Evolutionary conservation across 345 rosid species (phyloP).

Genomic region (Citrus glauca): DNA sequence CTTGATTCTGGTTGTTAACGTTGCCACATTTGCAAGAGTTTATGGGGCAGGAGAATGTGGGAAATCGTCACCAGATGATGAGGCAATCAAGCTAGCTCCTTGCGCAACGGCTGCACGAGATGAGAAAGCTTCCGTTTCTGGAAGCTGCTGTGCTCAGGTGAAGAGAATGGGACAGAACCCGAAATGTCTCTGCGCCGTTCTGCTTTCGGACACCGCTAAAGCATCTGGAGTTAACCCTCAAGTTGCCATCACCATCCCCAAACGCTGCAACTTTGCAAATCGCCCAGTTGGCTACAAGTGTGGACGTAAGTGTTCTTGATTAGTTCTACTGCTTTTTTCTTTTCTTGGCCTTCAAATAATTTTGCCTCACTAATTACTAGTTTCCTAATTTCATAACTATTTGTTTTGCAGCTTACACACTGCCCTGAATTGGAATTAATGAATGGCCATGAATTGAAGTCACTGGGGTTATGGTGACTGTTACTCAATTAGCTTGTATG

Average conservation of each 20-base stretch:
- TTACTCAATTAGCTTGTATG: background rate
- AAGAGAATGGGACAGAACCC: conserved; percentile 31
- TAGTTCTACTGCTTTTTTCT: background rate
- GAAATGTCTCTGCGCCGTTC: conserved; percentile 35
- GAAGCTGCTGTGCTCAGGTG: conserved; percentile 38
- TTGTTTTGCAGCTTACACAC: conserved; percentile 39
- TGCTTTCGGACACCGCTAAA: conserved; percentile 40
- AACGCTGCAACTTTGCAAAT: conserved; percentile 38
- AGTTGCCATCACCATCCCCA: conserved; percentile 38
- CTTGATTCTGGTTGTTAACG: conserved; percentile 13
- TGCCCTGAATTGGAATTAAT: conserved; percentile 23
- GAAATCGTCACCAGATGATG: conserved; percentile 31
- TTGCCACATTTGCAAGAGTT: conserved; percentile 9
- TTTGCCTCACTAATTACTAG: background rate
- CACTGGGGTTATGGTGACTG: background rate
- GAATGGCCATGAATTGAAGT: background rate
- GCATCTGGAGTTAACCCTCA: conserved; percentile 34
- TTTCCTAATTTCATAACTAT: background rate
- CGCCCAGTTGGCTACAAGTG: conserved; percentile 50
- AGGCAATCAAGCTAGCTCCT: conserved; percentile 35
- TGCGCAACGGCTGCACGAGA: conserved; percentile 36
- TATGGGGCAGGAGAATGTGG: conserved; percentile 43
- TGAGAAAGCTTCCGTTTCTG: conserved; percentile 23
- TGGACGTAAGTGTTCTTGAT: conserved; percentile 26
- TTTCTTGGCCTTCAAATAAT: background rate